phyloP scores from a whole-genome alignment of 148 eudicot genomes.

The Spergularia marina region DNA sequence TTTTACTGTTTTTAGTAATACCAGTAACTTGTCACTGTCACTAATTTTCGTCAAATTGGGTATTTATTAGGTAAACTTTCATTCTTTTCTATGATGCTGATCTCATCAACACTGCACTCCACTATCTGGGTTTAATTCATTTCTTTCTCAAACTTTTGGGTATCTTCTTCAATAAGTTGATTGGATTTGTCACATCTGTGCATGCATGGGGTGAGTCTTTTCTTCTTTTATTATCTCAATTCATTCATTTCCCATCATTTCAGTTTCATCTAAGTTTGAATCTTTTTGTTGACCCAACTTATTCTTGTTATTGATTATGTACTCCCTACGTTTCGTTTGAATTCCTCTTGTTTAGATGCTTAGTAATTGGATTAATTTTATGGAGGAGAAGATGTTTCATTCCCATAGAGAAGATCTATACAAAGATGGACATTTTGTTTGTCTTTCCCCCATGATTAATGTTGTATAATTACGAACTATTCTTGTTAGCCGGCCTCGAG shows the following conservation, averaged over 20 bases:
- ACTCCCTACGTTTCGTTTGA: neutral
- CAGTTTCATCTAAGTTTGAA: conserved; percentile 12
- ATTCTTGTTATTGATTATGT: neutral
- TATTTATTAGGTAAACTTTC: neutral
- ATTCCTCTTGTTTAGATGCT: neutral
- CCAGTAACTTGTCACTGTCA: neutral
- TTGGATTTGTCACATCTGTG: conserved; percentile 44
- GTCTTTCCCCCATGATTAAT: neutral
- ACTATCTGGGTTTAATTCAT: conserved; percentile 22
- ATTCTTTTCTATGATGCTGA: neutral
- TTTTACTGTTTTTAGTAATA: conserved; percentile 10
- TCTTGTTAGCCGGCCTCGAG: neutral
- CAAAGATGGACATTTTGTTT: conserved; percentile 5
- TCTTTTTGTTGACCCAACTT: neutral
- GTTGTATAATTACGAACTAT: neutral
- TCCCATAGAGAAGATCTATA: neutral
- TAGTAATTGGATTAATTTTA: neutral
- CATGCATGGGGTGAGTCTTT: conserved; percentile 64
- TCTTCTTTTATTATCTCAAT: conserved; percentile 7
- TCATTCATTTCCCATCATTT: neutral
- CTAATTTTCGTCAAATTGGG: neutral
- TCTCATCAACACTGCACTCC: conserved; percentile 23
- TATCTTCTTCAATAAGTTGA: conserved; percentile 27
- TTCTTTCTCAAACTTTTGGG: conserved; percentile 3
- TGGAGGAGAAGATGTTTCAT: neutral